Base-by-base conservation (phyloP, 2,329 filamentous ascomycete species). In the Colletotrichum tanaceti region DNA sequence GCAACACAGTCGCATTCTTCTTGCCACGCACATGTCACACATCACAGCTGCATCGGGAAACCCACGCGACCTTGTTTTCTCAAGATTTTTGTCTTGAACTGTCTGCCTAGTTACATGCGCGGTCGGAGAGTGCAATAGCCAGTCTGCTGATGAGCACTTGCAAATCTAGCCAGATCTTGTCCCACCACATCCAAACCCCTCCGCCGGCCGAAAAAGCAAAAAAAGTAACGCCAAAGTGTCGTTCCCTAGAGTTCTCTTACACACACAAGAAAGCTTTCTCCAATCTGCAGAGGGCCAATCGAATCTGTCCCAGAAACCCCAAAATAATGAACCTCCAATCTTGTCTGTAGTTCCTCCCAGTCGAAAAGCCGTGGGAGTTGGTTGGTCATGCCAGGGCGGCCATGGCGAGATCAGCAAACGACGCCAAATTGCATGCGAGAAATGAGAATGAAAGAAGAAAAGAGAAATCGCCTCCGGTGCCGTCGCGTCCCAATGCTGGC, bases 211-310 rank as follows among this genome's bases (percentile, higher is more conserved):
- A 35, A 65, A 65, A 53, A 20, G 24, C 18, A 38, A 53, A 53
- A 35, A 60, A 52, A 52, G 13, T 38, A 65, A 68, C 65, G 65
- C 65, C 65, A 54, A 54, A 55, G 59, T 43, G 49, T 68, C 55
- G 52, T 46, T 62, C 65, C 65, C 65, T 68, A 60, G 50, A 60
- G 24, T 53, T 68, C 49, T 68, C 61, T 54, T 65, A 68, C 65
- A 68, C 65, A 65, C 65, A 60, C 65, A 58, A 64, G 60, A 68
- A 65, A 68, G 24, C 38, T 41, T 47, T 54, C 54, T 49, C 61
- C 49, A n/a, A 43, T 55, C 47, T 53, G 61, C 65, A 39, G 35
- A 50, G 54, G 50, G 47, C 35, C 46, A 38, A 38, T 55, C 62
- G 43, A 44, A 55, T 59, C 62, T 65, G 65, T 65, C 44, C 50